Percentiles rank a stretch among this genome's conserved stretches.
phyloP scores from a whole-genome alignment of 2,329 filamentous ascomycete species.

The Chaetomium sp. region DNA sequence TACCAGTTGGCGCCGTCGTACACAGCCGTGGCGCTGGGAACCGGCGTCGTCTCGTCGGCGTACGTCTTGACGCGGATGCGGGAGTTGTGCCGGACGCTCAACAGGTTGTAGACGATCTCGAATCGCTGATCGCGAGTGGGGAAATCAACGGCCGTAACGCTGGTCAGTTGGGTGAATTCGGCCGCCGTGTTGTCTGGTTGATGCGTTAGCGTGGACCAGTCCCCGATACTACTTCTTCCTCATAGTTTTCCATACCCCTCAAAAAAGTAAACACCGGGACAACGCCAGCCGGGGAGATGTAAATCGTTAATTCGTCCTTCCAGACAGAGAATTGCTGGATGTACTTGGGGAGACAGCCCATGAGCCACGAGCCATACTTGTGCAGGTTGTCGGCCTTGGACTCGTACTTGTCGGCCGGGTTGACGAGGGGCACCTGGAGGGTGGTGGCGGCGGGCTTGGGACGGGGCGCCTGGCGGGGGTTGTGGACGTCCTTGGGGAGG shows the following conservation, averaged over 20 bases:
- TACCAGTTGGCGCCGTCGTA: slow-evolving; percentile 99
- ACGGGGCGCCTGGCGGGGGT: slow-evolving; percentile 60
- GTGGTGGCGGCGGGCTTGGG: slow-evolving; percentile 43
- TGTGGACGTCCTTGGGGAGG: slow-evolving; percentile 55
- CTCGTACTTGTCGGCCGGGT: slow-evolving; percentile 88
- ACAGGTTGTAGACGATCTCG: slow-evolving; percentile 95
- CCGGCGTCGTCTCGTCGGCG: slow-evolving; percentile 88
- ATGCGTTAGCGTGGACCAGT: neutral
- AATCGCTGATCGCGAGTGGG: slow-evolving; percentile 93
- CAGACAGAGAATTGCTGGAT: slow-evolving; percentile 99
- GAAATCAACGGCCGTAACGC: slow-evolving; percentile 92
- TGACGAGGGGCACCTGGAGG: slow-evolving; percentile 73
- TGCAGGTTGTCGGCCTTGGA: slow-evolving; percentile 83
- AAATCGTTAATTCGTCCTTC: slow-evolving; percentile 97
- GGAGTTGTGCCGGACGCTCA: slow-evolving; percentile 92
- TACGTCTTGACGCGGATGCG: slow-evolving; percentile 98
- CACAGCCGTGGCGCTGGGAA: slow-evolving; percentile 78
- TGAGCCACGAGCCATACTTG: slow-evolving; percentile 91
- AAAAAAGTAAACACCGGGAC: slow-evolving; percentile 91
- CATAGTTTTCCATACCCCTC: slow-evolving; percentile 51
- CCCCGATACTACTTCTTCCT: neutral
- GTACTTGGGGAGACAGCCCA: slow-evolving; percentile 95
- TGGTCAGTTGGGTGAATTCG: slow-evolving; percentile 89
- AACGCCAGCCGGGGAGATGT: slow-evolving; percentile 81
- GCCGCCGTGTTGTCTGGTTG: slow-evolving; percentile 80